Percentiles rank a stretch among this genome's conserved stretches.
Conservation (phyloP, 192 early-diverging fungal genomes). For the Rhizophagus sp. region DNA sequence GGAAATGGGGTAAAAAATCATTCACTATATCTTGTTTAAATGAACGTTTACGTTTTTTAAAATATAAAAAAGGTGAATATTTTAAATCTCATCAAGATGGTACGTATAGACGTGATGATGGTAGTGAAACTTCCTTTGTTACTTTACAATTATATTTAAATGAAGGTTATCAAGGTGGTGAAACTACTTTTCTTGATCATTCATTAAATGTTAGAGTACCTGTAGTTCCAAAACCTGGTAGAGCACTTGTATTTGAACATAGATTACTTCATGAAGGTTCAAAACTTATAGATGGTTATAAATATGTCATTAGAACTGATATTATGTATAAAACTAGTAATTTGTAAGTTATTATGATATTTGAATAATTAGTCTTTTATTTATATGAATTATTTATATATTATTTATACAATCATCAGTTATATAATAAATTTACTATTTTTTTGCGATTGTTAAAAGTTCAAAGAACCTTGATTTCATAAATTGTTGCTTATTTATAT, state of each 20-base stretch:
- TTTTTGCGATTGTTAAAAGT: too few relatives aligned
- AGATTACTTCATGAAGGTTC: slow-evolving; percentile 48
- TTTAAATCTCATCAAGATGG: slow-evolving; percentile 45
- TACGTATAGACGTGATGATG: slow-evolving; percentile 36
- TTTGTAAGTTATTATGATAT: too few relatives aligned
- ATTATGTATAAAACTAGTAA: slow-evolving; percentile 40
- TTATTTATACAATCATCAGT: too few relatives aligned
- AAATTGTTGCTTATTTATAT: too few relatives aligned
- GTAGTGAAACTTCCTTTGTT: slow-evolving; percentile 36
- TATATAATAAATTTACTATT: too few relatives aligned
- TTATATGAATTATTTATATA: too few relatives aligned
- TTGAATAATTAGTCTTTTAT: too few relatives aligned
- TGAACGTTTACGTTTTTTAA: slow-evolving; percentile 45
- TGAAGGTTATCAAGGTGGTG: slow-evolving; percentile 47
- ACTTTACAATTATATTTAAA: slow-evolving; percentile 52
- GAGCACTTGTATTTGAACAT: slow-evolving; percentile 44
- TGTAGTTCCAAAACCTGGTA: slow-evolving; percentile 39
- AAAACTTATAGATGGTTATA: slow-evolving; percentile 38
- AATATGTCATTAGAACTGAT: slow-evolving; percentile 51
- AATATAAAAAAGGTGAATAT: slow-evolving; percentile 37
- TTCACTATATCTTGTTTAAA: slow-evolving; percentile 39
- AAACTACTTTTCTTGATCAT: slow-evolving; percentile 41
- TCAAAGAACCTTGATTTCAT: too few relatives aligned
- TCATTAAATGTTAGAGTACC: slow-evolving; percentile 23
- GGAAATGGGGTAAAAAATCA: neutral